Evolutionary conservation across 441 rosid species (phyloP).

Genomic region (Biscutella auriculata): DNA sequence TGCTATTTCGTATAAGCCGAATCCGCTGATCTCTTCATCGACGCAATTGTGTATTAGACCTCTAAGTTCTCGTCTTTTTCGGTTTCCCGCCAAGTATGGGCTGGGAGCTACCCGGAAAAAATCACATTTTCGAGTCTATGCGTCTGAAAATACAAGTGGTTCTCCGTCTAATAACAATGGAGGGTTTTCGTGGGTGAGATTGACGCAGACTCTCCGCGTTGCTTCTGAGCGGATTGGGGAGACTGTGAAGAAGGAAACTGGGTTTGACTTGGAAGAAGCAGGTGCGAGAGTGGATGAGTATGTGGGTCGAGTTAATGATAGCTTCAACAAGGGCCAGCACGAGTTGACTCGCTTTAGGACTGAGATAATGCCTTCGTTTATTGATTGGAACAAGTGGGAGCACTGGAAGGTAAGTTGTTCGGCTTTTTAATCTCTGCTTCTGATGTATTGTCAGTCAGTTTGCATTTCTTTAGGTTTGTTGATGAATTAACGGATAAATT

Average conservation of each 20-base stretch:
- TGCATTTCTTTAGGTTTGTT: neutral
- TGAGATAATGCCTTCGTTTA: constrained; percentile 42
- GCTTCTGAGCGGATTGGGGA: constrained; percentile 50
- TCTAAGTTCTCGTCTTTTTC: constrained; percentile 20
- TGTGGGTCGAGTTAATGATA: constrained; percentile 28
- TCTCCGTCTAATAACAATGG: constrained; percentile 24
- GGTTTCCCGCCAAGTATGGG: constrained; percentile 23
- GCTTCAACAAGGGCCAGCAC: constrained; percentile 26
- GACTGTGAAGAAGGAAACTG: constrained; percentile 60
- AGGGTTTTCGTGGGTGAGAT: constrained; percentile 50
- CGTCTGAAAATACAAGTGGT: constrained; percentile 36
- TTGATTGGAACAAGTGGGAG: constrained; percentile 72
- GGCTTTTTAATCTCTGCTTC: neutral
- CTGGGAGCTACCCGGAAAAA: constrained; percentile 21
- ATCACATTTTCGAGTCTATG: constrained; percentile 27
- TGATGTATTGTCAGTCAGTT: neutral
- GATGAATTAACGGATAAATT: neutral
- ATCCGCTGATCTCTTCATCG: constrained; percentile 35
- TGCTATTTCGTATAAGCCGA: constrained; percentile 24
- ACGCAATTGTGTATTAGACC: constrained; percentile 5
- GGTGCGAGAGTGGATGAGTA: constrained; percentile 35
- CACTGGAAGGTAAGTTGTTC: constrained; percentile 65
- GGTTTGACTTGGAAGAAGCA: constrained; percentile 45
- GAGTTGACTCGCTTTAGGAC: constrained; percentile 38
- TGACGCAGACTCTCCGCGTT: constrained; percentile 32